phyloP scores from a whole-genome alignment of 352 stramenopile genomes.

The Plasmopara muralis region DNA sequence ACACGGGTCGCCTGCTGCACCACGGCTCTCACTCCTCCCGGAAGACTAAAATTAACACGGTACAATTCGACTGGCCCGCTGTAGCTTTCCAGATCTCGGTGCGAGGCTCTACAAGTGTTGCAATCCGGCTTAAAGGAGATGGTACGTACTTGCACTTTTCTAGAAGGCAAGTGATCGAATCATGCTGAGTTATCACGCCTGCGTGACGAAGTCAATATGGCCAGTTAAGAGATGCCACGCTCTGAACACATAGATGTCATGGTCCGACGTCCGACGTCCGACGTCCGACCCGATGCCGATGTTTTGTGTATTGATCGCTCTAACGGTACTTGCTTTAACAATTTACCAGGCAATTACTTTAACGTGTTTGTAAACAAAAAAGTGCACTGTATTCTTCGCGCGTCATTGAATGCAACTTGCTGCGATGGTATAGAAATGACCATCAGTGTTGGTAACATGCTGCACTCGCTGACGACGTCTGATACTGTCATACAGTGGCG shows the following conservation, averaged over 20 bases:
- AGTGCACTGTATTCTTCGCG: constrained; percentile 70
- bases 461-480: constrained; percentile 5
- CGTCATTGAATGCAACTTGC: constrained; percentile 67
- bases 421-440: constrained; percentile 50
- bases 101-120: constrained; percentile 46
- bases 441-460: not conserved
- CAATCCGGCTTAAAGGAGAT: constrained; percentile 79
- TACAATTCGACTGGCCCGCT: constrained; percentile 82
- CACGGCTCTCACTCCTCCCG: constrained; percentile 50
- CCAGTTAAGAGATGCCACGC: constrained; percentile 24
- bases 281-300: constrained; percentile 14
- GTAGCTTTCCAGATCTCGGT: constrained; percentile 64
- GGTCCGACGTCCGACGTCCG: constrained; percentile 21
- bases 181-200: not conserved
- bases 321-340: constrained; percentile 3
- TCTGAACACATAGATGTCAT: constrained; percentile 46
- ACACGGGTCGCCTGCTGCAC: constrained; percentile 66
- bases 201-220: constrained; percentile 11
- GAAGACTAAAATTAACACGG: constrained; percentile 79
- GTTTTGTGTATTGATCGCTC: constrained; percentile 6
- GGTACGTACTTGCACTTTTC: constrained; percentile 27
- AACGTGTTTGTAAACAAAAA: constrained; percentile 79
- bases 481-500: constrained; percentile 34
- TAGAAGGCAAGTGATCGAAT: not conserved
- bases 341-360: constrained; percentile 74